Evolutionary conservation across 2,329 filamentous ascomycete species (phyloP).

Genomic region (Aspergillus aculeatinus): DNA sequence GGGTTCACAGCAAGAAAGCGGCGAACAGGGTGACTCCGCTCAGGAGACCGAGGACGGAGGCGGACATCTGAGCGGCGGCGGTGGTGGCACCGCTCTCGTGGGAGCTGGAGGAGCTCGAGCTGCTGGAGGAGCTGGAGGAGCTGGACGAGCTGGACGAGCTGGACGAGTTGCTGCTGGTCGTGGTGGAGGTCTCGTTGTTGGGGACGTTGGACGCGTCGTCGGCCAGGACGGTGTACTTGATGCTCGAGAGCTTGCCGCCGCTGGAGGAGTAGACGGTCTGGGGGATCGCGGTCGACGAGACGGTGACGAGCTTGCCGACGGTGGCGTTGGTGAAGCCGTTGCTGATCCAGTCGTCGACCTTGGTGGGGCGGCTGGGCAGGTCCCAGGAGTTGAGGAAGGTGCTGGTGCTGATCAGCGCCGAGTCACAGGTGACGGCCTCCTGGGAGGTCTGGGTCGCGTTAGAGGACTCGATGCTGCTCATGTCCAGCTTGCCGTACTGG

Average conservation of each 20-base stretch:
- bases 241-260: conserved; percentile 60
- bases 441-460: conserved; percentile 58
- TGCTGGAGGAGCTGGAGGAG: conserved; percentile 21
- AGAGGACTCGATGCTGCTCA: conserved; percentile 63
- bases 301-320: conserved; percentile 61
- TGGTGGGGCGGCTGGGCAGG: conserved; percentile 66
- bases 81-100: neutral
- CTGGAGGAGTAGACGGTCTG: conserved; percentile 58
- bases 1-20: conserved; percentile 28
- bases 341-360: conserved; percentile 70
- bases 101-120: conserved; percentile 8
- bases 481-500: conserved; percentile 74
- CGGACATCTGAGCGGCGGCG: conserved; percentile 24
- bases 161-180: conserved; percentile 13
- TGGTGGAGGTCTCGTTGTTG: conserved; percentile 33
- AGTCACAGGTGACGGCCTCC: conserved; percentile 63
- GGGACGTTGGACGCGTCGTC: conserved; percentile 58
- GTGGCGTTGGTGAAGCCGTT: conserved; percentile 69
- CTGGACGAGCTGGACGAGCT: conserved; percentile 17
- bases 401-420: conserved; percentile 62
- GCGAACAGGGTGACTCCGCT: conserved; percentile 30
- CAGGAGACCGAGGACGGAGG: conserved; percentile 26
- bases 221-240: conserved; percentile 57
- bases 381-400: conserved; percentile 79
- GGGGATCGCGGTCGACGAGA: conserved; percentile 57